Evolutionary conservation across 805 yeast genomes (phyloP), one percentile per base, ranked within the genome.

Genomic region (Metschnikowia continentalis): DNA sequence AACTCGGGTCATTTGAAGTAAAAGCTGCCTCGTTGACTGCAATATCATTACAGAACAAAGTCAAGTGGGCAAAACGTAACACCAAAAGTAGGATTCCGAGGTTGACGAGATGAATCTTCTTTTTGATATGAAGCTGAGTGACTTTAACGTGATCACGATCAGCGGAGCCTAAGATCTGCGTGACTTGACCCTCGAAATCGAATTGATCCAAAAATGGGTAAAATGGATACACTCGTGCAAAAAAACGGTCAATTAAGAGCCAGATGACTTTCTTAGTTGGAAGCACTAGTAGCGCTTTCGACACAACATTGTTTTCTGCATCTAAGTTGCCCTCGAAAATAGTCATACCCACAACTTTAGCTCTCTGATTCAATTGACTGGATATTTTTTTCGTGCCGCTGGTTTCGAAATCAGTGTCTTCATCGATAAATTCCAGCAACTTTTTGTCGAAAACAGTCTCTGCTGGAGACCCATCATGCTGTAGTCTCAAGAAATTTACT

Each of bases 191-290:
- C 40, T 57, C 61, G 23, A 68, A 61, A 10, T 55, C 62, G 11
- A 40, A 20, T 49, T 68, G 68, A 51, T 68, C 72, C 8, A 68
- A 66, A 54, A 78, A 82, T 2, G 94, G 91, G 58, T 85, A 71
- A 50, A 78, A 83, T 13, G 87, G 78, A 61, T 86, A 86, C 5
- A 85, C 66, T 33, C 75, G 72, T 10, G 72, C 74, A 61, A 68
- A 68, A 42, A 61, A 68, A 3, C 66, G 56, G 40, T 62, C 62
- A 19, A 62, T 50, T 22, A 67, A 50, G 15, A 55, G 42, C 71
- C 71, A 65, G 14, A 66, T 46, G 14, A 60, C 65, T 42, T 54
- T 60, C 22, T 56, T 53, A 10, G 58, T 53, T 14, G 71, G 72
- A 17, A 67, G 55, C 7, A 62, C 50, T 11, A 51, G 35, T 43